A percentile compares a stretch with the other conserved stretches of the same genome.
Conservation (phyloP, 768 basidiomycete species). For the Cystofilobasidium ferigula region DNA sequence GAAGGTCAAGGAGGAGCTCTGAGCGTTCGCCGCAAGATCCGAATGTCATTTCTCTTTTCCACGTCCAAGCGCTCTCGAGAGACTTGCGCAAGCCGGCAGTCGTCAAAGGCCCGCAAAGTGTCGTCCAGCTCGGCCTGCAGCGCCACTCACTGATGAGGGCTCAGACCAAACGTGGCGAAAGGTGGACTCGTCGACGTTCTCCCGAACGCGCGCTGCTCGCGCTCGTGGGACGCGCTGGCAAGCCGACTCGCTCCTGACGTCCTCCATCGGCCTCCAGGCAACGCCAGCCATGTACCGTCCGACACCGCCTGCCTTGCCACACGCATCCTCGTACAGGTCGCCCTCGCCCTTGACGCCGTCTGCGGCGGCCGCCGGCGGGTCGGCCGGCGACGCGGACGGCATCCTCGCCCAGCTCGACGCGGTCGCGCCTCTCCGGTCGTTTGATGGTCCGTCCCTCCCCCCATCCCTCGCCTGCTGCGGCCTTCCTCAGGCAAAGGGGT, state of each 20-base stretch:
- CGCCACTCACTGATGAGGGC: too few relatives aligned
- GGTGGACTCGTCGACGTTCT: too few relatives aligned
- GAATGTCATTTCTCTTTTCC: too few relatives aligned
- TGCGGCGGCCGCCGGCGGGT: not conserved
- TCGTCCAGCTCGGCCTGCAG: too few relatives aligned
- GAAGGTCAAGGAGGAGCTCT: slow-evolving; percentile 19
- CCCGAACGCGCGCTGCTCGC: too few relatives aligned
- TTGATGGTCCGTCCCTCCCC: not conserved
- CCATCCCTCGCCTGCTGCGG: not conserved
- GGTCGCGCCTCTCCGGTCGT: slow-evolving; percentile 8
- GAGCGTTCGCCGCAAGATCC: not conserved
- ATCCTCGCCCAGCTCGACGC: slow-evolving; percentile 12
- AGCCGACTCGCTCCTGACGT: not conserved
- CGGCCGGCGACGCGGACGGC: not conserved
- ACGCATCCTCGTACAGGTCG: slow-evolving; percentile 1
- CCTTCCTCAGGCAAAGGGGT: too few relatives aligned
- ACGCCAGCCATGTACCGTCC: not conserved
- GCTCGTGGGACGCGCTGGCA: too few relatives aligned
- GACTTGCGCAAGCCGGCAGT: too few relatives aligned
- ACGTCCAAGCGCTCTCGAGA: too few relatives aligned
- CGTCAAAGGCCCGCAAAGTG: too few relatives aligned
- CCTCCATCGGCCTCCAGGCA: not conserved
- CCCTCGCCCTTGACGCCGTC: not conserved
- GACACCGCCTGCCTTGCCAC: not conserved
- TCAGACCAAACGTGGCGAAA: too few relatives aligned